phyloP scores from a whole-genome alignment of 345 rosid species.

The Hibiscus syriacus region DNA sequence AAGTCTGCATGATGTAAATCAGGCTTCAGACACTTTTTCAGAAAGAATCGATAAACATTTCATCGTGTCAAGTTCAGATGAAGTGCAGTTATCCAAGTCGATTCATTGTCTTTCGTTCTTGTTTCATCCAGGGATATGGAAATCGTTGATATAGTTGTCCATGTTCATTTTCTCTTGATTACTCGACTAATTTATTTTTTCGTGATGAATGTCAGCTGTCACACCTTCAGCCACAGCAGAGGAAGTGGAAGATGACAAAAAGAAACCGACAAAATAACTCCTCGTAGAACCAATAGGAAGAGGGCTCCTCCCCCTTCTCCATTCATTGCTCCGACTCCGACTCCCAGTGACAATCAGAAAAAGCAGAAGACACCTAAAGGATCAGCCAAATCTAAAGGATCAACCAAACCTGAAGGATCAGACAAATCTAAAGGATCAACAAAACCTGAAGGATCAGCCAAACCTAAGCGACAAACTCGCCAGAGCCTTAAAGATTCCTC shows the following conservation, averaged over 20 bases:
- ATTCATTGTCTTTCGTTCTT: background rate
- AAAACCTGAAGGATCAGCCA: background rate
- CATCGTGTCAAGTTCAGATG: background rate
- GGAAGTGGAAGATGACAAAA: background rate
- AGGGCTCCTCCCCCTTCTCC: background rate
- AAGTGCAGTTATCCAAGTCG: background rate
- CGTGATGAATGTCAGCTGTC: background rate
- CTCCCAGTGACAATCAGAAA: background rate
- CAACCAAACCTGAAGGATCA: background rate
- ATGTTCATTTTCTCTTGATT: background rate
- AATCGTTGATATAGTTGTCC: background rate
- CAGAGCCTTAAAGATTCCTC: constrained; percentile 20
- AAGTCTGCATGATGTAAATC: background rate
- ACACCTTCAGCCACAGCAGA: background rate
- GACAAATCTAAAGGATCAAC: background rate
- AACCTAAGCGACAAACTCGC: constrained; percentile 25
- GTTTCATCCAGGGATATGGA: background rate
- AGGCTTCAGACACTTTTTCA: background rate
- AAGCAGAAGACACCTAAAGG: background rate
- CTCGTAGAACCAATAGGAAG: constrained; percentile 7
- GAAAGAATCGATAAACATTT: background rate
- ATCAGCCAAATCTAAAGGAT: background rate
- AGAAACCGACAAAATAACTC: background rate
- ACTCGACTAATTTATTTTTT: background rate
- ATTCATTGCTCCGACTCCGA: background rate